phyloP scores from a whole-genome alignment of 495 filamentous ascomycete genomes.

The Penicillium canescens region DNA sequence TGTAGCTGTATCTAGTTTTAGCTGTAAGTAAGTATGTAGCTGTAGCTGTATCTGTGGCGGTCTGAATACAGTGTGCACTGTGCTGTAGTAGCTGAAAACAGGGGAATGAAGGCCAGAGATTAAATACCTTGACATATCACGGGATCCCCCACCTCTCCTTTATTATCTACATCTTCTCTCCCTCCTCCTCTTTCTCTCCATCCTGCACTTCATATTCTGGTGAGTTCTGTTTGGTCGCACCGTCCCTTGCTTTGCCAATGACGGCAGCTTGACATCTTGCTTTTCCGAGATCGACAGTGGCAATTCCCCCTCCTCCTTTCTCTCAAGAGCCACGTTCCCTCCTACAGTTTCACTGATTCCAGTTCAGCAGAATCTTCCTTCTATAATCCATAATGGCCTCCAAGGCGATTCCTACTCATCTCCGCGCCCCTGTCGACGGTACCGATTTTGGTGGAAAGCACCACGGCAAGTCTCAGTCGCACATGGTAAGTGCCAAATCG shows the following conservation, averaged over 20 bases:
- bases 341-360: conserved; percentile 6
- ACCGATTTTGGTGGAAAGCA: conserved; percentile 67
- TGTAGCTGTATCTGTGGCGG: too few species aligned
- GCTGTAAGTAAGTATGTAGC: too few species aligned
- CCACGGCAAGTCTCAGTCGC: conserved; percentile 92
- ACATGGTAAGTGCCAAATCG: conserved; percentile 73
- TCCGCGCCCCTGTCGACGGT: conserved; percentile 60
- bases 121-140: conserved; percentile 18
- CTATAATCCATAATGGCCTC: conserved; percentile 61
- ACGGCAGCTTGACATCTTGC: conserved; percentile 33
- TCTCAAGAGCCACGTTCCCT: conserved; percentile 8
- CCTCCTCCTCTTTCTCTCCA: conserved; percentile 4
- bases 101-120: neutral
- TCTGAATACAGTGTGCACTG: too few species aligned
- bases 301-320: conserved; percentile 27
- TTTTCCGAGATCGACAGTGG: conserved; percentile 32
- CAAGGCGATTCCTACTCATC: conserved; percentile 74
- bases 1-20: too few species aligned
- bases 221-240: conserved; percentile 7
- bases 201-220: conserved; percentile 3
- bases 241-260: conserved; percentile 24
- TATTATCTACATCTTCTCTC: neutral
- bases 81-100: neutral
- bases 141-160: conserved; percentile 17
- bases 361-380: neutral